Evolutionary conservation across 1,139 yeast genomes (phyloP).

Genomic region (Geotrichum reessii): DNA sequence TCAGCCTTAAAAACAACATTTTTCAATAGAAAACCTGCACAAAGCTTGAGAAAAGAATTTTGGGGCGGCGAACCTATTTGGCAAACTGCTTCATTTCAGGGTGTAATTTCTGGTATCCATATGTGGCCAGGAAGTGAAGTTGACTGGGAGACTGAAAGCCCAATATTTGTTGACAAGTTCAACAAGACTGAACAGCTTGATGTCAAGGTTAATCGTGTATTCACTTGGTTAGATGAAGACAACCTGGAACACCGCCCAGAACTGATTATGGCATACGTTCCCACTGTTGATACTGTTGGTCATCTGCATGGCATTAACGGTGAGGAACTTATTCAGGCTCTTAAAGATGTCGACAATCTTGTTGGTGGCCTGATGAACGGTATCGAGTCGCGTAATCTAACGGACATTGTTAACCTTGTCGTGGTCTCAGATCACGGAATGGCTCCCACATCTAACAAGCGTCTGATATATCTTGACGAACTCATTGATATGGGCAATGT

Average conservation of each 20-base stretch:
- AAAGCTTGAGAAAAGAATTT: constrained; percentile 56
- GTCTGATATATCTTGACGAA: constrained; percentile 67
- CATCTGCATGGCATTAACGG: constrained; percentile 69
- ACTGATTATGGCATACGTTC: constrained; percentile 72
- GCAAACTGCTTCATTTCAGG: constrained; percentile 67
- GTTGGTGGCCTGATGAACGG: constrained; percentile 48
- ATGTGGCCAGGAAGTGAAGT: constrained; percentile 97
- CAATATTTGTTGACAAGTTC: constrained; percentile 51
- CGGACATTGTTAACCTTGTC: constrained; percentile 62
- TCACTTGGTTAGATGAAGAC: constrained; percentile 62
- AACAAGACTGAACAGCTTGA: constrained; percentile 59
- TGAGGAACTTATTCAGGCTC: constrained; percentile 47
- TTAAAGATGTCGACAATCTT: constrained; percentile 60
- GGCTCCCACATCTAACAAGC: constrained; percentile 71
- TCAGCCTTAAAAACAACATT: constrained; percentile 52
- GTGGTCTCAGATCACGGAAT: constrained; percentile 90
- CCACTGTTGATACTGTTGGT: constrained; percentile 71
- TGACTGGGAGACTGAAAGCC: constrained; percentile 39
- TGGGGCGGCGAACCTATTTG: constrained; percentile 94
- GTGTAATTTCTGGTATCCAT: constrained; percentile 69
- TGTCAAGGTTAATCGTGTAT: constrained; percentile 51
- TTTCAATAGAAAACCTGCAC: constrained; percentile 53
- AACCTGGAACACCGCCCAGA: constrained; percentile 53
- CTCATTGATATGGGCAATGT: constrained; percentile 49
- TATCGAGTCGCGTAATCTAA: constrained; percentile 50